phyloP scores from a whole-genome alignment of 2,329 filamentous ascomycete genomes.

The Pseudogymnoascus pannorum region DNA sequence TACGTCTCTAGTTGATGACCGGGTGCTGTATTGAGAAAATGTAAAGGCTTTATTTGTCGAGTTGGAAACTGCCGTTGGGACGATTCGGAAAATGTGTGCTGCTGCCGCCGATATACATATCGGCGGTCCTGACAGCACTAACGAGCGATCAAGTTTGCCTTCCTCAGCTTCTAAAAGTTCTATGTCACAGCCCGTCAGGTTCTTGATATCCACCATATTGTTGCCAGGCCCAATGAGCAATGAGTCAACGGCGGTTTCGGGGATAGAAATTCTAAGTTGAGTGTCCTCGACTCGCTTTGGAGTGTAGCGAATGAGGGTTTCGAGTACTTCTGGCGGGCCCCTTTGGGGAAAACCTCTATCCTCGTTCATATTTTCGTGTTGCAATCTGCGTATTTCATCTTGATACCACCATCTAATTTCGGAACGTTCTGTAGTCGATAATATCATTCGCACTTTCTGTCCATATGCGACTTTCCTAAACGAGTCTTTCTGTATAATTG shows the following conservation, averaged over 20 bases:
- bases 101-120: conserved; percentile 4
- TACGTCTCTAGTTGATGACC: neutral
- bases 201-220: conserved; percentile 8
- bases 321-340: neutral
- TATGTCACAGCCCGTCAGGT: neutral
- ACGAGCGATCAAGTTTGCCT: neutral
- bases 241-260: neutral
- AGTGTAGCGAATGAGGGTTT: neutral
- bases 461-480: conserved; percentile 1
- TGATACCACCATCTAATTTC: conserved; percentile 6
- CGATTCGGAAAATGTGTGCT: neutral
- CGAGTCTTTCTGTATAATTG: neutral
- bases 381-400: neutral
- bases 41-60: neutral
- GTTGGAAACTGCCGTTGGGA: neutral
- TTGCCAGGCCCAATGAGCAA: neutral
- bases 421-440: neutral
- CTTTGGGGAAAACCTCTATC: neutral
- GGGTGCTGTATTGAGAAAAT: neutral
- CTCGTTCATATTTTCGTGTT: neutral
- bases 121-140: neutral
- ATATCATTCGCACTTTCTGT: conserved; percentile 3
- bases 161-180: conserved; percentile 4
- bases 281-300: neutral
- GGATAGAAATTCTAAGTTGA: neutral